phyloP scores from a whole-genome alignment of 192 early-diverging fungal species.

The Diversispora epigaea region DNA sequence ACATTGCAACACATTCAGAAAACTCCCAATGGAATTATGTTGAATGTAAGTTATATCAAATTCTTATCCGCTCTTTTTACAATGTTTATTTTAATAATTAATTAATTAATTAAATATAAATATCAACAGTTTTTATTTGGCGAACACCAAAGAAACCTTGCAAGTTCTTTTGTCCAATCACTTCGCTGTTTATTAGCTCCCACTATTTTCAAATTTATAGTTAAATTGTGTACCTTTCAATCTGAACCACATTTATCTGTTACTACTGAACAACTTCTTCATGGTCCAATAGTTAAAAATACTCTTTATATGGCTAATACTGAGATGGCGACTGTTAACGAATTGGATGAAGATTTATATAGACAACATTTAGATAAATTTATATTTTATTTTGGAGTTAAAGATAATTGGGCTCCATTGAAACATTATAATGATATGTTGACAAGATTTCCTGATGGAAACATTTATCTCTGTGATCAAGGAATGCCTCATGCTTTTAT shows the following conservation, averaged over 20 bases:
- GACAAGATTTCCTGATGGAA: slow-evolving; percentile 61
- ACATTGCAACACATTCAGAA: slow-evolving; percentile 72
- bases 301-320: slow-evolving; percentile 67
- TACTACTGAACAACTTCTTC: slow-evolving; percentile 67
- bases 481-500: slow-evolving; percentile 83
- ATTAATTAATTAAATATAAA: slow-evolving; percentile 4
- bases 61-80: background rate
- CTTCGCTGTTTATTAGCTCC: slow-evolving; percentile 35
- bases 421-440: slow-evolving; percentile 68
- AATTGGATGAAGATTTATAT: slow-evolving; percentile 68
- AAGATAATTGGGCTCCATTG: slow-evolving; percentile 78
- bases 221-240: slow-evolving; percentile 41
- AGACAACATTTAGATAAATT: slow-evolving; percentile 56
- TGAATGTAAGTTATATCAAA: slow-evolving; percentile 45
- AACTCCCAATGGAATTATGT: slow-evolving; percentile 71
- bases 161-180: slow-evolving; percentile 30
- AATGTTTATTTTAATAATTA: background rate
- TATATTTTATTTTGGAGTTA: slow-evolving; percentile 74
- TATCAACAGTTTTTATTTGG: slow-evolving; percentile 4
- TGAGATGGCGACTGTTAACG: slow-evolving; percentile 72
- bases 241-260: slow-evolving; percentile 47
- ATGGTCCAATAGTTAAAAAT: slow-evolving; percentile 60
- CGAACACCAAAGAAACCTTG: slow-evolving; percentile 36
- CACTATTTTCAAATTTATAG: slow-evolving; percentile 40
- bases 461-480: slow-evolving; percentile 65